Evolutionary conservation across 1,284 basidiomycete species (phyloP).

Genomic region (Pseudozyma tsukubaensis): DNA sequence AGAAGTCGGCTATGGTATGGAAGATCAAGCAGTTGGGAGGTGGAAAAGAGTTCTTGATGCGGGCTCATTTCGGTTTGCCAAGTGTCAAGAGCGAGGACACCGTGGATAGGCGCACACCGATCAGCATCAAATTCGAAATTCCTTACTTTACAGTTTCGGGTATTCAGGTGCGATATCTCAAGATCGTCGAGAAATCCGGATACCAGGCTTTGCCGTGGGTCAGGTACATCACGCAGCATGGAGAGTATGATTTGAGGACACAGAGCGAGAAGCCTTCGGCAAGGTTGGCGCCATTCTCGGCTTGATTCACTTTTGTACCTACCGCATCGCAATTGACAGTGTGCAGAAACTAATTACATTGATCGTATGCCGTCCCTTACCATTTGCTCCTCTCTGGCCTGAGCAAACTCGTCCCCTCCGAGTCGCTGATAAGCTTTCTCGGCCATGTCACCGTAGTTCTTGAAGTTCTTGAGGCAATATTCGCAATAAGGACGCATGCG

Average conservation of each 20-base stretch:
- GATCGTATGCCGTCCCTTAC: too few species aligned
- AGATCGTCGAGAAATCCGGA: conserved; percentile 98
- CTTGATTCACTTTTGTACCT: conserved; percentile 7
- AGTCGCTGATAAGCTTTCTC: too few species aligned
- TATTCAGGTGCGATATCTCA: conserved; percentile 94
- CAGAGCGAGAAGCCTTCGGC: conserved; percentile 65
- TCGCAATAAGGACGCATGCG: too few species aligned
- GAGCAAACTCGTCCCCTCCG: too few species aligned
- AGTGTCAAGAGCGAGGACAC: conserved; percentile 74
- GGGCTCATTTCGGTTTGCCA: conserved; percentile 68
- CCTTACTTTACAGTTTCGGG: conserved; percentile 95
- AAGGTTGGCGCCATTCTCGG: conserved; percentile 59
- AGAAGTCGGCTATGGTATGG: conserved; percentile 68
- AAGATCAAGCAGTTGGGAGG: conserved; percentile 69
- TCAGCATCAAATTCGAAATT: conserved; percentile 97
- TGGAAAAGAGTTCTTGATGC: conserved; percentile 67
- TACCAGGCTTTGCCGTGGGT: conserved; percentile 78
- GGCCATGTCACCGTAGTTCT: too few species aligned
- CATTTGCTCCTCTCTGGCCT: too few species aligned
- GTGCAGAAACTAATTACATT: too few species aligned
- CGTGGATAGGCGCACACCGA: conserved; percentile 88
- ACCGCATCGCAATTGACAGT: neutral
- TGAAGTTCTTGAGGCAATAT: too few species aligned
- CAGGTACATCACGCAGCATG: conserved; percentile 86
- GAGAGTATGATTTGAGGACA: conserved; percentile 82